Percentiles rank a stretch among this genome's conserved stretches.
phyloP scores from a whole-genome alignment of 2,329 filamentous ascomycete genomes.

The Colletotrichum siamense region DNA sequence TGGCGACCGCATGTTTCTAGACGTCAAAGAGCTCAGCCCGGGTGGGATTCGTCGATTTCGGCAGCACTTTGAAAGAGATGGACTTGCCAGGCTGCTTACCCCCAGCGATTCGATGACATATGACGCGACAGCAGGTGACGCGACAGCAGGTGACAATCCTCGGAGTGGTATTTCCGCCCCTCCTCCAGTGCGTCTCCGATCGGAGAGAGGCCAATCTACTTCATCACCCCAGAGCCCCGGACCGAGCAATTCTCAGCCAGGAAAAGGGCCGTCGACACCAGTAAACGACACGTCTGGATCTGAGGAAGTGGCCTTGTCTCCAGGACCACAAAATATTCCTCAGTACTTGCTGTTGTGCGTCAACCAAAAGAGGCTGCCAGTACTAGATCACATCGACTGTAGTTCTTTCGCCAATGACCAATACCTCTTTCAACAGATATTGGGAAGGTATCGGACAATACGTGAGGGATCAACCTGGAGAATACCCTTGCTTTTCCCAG shows the following conservation, averaged over 20 bases:
- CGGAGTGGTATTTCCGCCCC: not conserved
- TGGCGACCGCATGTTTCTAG: not conserved
- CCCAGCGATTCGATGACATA: not conserved
- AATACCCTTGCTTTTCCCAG: not conserved
- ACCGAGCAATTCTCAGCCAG: fast-evolving
- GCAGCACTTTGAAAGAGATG: not conserved
- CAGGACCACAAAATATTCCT: not conserved
- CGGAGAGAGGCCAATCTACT: not conserved
- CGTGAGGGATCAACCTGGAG: not conserved
- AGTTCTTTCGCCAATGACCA: not conserved
- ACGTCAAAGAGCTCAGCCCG: not conserved
- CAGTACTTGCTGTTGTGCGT: conserved; percentile 1
- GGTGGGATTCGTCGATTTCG: not conserved
- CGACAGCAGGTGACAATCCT: not conserved
- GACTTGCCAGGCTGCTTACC: not conserved
- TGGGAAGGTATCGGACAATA: not conserved
- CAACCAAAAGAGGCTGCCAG: not conserved
- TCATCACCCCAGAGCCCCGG: not conserved
- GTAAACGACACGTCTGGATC: not conserved
- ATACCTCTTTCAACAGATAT: not conserved
- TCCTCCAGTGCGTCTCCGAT: not conserved
- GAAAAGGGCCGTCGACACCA: not conserved
- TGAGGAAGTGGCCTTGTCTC: not conserved
- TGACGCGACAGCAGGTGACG: not conserved
- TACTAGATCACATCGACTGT: not conserved